Evolutionary conservation across 495 filamentous ascomycete species (phyloP).

Genomic region (Neurospora sp.): DNA sequence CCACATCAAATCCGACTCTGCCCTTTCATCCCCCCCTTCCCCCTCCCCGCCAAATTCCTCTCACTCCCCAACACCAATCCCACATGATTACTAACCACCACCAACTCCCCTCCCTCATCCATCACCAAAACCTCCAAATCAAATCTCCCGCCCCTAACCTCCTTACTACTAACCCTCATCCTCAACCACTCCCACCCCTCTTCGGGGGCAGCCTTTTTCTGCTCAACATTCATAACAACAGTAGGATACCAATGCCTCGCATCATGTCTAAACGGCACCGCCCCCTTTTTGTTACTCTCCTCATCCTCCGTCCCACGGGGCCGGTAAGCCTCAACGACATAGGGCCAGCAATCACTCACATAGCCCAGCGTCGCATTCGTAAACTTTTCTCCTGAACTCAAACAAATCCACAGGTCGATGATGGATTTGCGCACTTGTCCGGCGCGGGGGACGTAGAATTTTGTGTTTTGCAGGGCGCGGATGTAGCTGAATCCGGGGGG

Average conservation of each 20-base stretch:
- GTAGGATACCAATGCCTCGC: constrained; percentile 65
- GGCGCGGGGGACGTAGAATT: constrained; percentile 45
- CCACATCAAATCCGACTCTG: background rate
- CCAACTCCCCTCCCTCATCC: constrained; percentile 45
- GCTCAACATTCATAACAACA: constrained; percentile 55
- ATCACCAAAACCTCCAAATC: constrained; percentile 56
- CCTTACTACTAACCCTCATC: constrained; percentile 44
- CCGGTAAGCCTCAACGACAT: constrained; percentile 16
- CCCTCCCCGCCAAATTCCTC: constrained; percentile 19
- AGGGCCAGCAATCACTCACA: constrained; percentile 42
- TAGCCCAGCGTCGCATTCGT: constrained; percentile 48
- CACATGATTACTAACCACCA: constrained; percentile 55
- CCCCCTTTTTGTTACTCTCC: background rate
- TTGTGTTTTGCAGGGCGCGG: constrained; percentile 36
- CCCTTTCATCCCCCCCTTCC: background rate
- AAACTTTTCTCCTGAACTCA: constrained; percentile 40
- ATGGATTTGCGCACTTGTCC: constrained; percentile 30
- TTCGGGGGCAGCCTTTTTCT: constrained; percentile 51
- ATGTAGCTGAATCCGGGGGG: constrained; percentile 27
- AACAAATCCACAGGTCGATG: constrained; percentile 59
- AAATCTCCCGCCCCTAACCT: constrained; percentile 51
- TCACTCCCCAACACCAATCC: constrained; percentile 41
- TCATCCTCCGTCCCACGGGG: constrained; percentile 4
- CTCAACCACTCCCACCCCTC: constrained; percentile 56
- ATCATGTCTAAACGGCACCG: constrained; percentile 3